Evolutionary conservation across 1,284 basidiomycete species (phyloP).

Genomic region (Pholiota adiposa): DNA sequence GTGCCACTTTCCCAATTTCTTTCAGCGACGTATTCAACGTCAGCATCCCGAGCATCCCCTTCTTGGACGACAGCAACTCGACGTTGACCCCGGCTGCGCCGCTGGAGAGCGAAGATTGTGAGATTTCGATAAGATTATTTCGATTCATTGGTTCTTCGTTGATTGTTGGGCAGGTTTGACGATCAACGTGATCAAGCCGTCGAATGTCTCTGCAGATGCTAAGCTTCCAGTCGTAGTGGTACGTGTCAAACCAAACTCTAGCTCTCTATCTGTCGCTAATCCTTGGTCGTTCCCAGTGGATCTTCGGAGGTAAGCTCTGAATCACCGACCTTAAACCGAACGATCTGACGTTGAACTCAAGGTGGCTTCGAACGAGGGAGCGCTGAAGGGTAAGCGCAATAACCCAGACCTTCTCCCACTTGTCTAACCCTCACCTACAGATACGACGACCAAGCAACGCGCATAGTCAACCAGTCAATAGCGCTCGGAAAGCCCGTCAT

Average conservation of each 20-base stretch:
- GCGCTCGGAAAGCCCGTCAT: constrained; percentile 27
- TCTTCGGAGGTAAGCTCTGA: constrained; percentile 52
- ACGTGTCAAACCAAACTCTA: constrained; percentile 18
- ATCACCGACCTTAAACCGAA: neutral
- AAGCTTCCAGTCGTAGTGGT: constrained; percentile 63
- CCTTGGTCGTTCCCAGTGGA: constrained; percentile 44
- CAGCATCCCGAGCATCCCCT: constrained; percentile 17
- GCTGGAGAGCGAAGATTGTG: constrained; percentile 54
- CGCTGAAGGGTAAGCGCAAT: constrained; percentile 35
- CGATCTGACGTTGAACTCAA: constrained; percentile 16
- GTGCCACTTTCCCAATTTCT: constrained; percentile 35
- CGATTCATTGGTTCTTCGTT: too few relatives aligned
- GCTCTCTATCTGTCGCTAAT: neutral
- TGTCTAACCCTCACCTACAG: constrained; percentile 27
- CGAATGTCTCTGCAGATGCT: constrained; percentile 38
- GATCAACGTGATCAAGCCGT: constrained; percentile 59
- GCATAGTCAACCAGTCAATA: constrained; percentile 52
- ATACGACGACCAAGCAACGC: constrained; percentile 39
- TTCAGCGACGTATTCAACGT: constrained; percentile 24
- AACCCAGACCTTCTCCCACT: neutral
- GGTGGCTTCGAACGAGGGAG: constrained; percentile 51
- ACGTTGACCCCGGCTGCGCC: neutral
- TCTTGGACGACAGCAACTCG: constrained; percentile 22
- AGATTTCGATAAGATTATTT: too few relatives aligned
- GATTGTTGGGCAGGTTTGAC: constrained; percentile 54